Evolutionary conservation across 805 yeast genomes (phyloP).

Genomic region (Scheffersomyces amazonensis): DNA sequence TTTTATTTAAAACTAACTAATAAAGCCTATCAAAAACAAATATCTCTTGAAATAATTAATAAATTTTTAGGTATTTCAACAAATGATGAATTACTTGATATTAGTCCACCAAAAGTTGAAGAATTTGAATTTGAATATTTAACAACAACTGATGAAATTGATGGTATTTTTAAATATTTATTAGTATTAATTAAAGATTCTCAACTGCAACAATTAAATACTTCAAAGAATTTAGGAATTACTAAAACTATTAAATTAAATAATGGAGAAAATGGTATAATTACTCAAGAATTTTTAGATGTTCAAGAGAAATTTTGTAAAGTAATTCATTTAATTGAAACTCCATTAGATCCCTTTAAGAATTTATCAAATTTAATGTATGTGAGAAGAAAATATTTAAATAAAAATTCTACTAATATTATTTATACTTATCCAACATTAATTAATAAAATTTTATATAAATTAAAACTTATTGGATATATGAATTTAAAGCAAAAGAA

Average conservation of each 20-base stretch:
- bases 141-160: conserved; percentile 45
- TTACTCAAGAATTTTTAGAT: conserved; percentile 35
- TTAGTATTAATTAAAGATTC: conserved; percentile 48
- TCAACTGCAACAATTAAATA: conserved; percentile 19
- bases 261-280: conserved; percentile 19
- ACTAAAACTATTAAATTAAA: conserved; percentile 27
- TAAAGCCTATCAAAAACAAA: conserved; percentile 47
- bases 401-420: conserved; percentile 53
- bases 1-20: conserved; percentile 54
- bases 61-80: conserved; percentile 42
- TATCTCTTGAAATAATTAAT: conserved; percentile 61
- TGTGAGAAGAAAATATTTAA: conserved; percentile 43
- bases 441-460: conserved; percentile 56
- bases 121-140: conserved; percentile 25
- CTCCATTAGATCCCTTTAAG: conserved; percentile 33
- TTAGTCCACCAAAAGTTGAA: background rate
- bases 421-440: conserved; percentile 75
- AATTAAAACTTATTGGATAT: conserved; percentile 48
- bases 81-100: conserved; percentile 12
- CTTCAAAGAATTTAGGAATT: conserved; percentile 40
- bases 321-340: conserved; percentile 58
- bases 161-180: conserved; percentile 58
- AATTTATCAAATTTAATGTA: conserved; percentile 31
- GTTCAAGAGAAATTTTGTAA: conserved; percentile 67
- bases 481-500: conserved; percentile 25